Base-by-base conservation (phyloP, 2,329 filamentous ascomycete species). In the Niveomyces coronatus region DNA sequence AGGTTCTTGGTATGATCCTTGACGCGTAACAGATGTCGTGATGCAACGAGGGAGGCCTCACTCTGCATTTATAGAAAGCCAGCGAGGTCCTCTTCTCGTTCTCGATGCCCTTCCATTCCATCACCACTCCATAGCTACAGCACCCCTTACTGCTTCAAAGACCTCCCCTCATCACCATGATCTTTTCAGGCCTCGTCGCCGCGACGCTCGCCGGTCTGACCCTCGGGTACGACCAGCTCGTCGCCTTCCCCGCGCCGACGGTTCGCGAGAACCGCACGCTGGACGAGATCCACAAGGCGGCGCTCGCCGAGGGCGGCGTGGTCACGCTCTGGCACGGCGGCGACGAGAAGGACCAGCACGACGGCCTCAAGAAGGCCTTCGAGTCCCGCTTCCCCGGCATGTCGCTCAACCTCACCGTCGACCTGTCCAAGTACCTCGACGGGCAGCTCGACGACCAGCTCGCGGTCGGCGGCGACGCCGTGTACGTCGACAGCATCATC, bases 401-500 rank as follows among this genome's bases (percentile, higher is more conserved):
- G 41, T 66, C 59, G 4, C 59, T 74, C 13, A 71, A 74, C 45
- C 35, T 71, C 24, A 73, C 70, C 0, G 67, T 74, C 30, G 70
- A 74, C 41, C 48, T 74, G 0, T 72, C 69, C 42, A 75, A 74
- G 46, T 75, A 74, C 44, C 70, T 70, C 44, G 65, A 71, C 39
- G 55, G 47, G 14, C 54, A 54, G 7, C 45, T 74, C 6, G 68
- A 76, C 44, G 49, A 60, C 26, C 64, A 68, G 40, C 50, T 71
- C 2, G 62, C 58, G 2, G 26, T 10, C 1, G 15, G 15, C 4
- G 42, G 47, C 1, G 50, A 55, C 7, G 55, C 53, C 5, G 53
- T 64, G 10, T 58, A 55, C 9, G 58, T 67, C 15, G 72, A 76
- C 47, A 62, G 61, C 44, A 52, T 64, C 31, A 57, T 63, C 5